Evolutionary conservation across 2,329 filamentous ascomycete species (phyloP), one percentile per base, ranked within the genome.

Genomic region (Apiospora phragmitis): DNA sequence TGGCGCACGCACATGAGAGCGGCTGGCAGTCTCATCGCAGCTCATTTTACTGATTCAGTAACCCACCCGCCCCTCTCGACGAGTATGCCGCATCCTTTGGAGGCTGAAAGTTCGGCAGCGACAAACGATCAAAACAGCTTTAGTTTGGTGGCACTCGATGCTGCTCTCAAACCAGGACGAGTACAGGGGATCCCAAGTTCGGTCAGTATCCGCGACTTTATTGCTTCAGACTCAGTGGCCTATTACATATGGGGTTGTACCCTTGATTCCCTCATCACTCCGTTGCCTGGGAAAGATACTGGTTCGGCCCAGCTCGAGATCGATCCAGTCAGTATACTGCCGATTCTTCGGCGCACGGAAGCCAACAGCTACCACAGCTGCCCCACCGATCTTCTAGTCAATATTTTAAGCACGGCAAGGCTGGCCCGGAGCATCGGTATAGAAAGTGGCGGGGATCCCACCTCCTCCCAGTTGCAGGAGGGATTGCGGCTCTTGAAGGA

Each of bases 1-100:
- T 87, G 85, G 85, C 82, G 82, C 72, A 77, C 81, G 59, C 85
- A 87, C 74, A 79, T 87, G 62, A 80, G 83, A 42, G 85, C 83
- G 8, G 84, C 84, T 29, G 82, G 82, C 68, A 81, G 78, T 70
- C 81, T 87, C 38, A 77, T 80, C 12, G 68, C 70, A 68, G 73
- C 73, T 55, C 59, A 73, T 65, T 43, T 65, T 14, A 47, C 70
- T 26, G 67, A 68, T 41, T 47, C 45, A 41, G 26, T 41, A n/a
- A 26, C 21, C 29, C 21, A 68, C 5, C 21, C 47, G 24, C 65
- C 14, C 26, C 42, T 24, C 42, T n/a, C 29, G 42, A 32, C 26
- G 4, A 47, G 18, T n/a, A 16, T 21, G 35, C 12, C 47, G 42
- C 38, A 14, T 14, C 18, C 38, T 12, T 9, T 38, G 55, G 55